Evolutionary conservation across 441 rosid genomes (phyloP).

Genomic region (Brassica hybrid): DNA sequence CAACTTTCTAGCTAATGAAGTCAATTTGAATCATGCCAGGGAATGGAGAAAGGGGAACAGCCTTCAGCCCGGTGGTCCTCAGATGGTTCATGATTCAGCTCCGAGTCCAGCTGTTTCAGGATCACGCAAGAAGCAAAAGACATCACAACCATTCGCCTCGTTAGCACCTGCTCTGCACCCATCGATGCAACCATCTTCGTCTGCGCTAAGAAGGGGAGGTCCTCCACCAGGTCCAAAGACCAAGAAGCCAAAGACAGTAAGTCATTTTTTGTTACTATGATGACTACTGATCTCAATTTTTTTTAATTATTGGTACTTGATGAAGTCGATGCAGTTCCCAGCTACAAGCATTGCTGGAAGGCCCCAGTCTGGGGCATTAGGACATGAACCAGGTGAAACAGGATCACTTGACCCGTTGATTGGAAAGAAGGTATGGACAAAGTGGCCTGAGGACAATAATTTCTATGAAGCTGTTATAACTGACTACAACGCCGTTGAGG

Average conservation of each 20-base stretch:
- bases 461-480: constrained; percentile 94
- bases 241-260: constrained; percentile 93
- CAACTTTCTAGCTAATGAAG: constrained; percentile 10
- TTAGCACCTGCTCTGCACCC: constrained; percentile 82
- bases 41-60: constrained; percentile 93
- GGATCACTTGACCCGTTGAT: constrained; percentile 70
- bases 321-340: constrained; percentile 68
- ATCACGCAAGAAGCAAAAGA: constrained; percentile 91
- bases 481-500: constrained; percentile 76
- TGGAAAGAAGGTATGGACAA: constrained; percentile 90
- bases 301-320: constrained; percentile 39
- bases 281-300: too few relatives aligned
- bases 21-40: constrained; percentile 48
- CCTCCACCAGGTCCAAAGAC: constrained; percentile 69
- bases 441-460: too few relatives aligned
- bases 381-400: constrained; percentile 49
- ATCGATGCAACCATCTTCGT: constrained; percentile 83
- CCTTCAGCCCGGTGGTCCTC: constrained; percentile 75
- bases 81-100: constrained; percentile 66
- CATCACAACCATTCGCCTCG: constrained; percentile 86
- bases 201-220: constrained; percentile 78
- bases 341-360: constrained; percentile 68
- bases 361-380: constrained; percentile 59
- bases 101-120: too few relatives aligned
- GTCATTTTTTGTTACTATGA: too few relatives aligned